Conservation (phyloP, 208 protist species). For the Novymonas esmeraldas region DNA sequence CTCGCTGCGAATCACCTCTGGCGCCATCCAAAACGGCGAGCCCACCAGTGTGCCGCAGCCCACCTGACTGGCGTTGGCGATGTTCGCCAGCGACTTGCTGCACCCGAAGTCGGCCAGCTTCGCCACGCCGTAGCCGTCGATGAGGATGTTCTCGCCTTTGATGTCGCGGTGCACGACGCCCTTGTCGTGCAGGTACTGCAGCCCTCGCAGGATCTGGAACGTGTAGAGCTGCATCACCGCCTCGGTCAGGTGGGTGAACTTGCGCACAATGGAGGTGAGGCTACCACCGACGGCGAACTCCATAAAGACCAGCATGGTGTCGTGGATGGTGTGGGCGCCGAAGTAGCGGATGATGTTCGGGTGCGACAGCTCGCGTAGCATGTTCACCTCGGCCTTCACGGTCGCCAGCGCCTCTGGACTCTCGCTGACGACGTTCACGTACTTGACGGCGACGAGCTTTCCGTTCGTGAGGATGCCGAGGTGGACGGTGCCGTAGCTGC, state of each 20-base stretch:
- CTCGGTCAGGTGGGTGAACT: constrained; percentile 77
- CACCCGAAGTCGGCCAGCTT: constrained; percentile 93
- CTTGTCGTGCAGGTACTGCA: constrained; percentile 89
- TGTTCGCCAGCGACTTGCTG: constrained; percentile 71
- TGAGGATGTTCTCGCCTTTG: constrained; percentile 92
- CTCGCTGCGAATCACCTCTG: constrained; percentile 87
- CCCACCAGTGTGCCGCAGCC: constrained; percentile 78
- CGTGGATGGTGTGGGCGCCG: constrained; percentile 62
- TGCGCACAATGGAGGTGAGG: constrained; percentile 74
- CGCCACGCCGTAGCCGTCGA: constrained; percentile 80
- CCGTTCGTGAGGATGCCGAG: constrained; percentile 62
- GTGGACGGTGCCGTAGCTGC: constrained; percentile 73
- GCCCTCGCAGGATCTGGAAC: constrained; percentile 74
- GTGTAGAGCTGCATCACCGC: constrained; percentile 79
- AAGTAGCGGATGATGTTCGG: constrained; percentile 90
- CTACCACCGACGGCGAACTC: constrained; percentile 91
- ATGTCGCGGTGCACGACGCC: constrained; percentile 92
- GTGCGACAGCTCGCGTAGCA: constrained; percentile 78
- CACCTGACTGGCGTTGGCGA: constrained; percentile 51
- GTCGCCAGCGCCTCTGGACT: constrained; percentile 49
- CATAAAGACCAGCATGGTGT: constrained; percentile 89
- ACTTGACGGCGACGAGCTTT: constrained; percentile 69
- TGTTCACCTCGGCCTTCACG: constrained; percentile 72
- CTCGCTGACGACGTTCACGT: constrained; percentile 59
- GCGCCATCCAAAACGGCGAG: constrained; percentile 90